phyloP scores from a whole-genome alignment of 176 grass and related monocot species.

The Phoenix roebelenii region DNA sequence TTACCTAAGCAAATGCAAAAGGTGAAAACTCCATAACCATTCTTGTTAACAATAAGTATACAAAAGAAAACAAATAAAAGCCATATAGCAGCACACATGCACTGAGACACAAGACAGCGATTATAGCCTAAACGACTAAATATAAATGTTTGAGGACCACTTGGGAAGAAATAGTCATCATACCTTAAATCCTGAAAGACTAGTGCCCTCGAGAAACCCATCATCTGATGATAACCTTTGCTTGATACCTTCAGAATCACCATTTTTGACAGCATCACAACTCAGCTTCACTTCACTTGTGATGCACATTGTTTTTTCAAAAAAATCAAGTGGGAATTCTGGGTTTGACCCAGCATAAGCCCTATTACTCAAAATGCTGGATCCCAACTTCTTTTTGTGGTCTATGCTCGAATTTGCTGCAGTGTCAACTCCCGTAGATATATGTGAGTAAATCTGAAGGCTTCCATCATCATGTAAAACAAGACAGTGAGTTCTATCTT shows the following conservation, averaged over 20 bases:
- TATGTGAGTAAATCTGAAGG: conserved; percentile 85
- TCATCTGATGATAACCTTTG: conserved; percentile 82
- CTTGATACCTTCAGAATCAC: conserved; percentile 86
- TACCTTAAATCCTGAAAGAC: conserved; percentile 84
- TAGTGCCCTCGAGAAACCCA: conserved; percentile 67
- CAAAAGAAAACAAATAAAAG: conserved; percentile 15
- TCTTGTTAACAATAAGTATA: neutral
- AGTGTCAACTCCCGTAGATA: conserved; percentile 48
- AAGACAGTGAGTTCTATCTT: conserved; percentile 92
- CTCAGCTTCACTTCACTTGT: conserved; percentile 73
- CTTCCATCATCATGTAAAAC: conserved; percentile 97
- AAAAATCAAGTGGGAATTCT: conserved; percentile 93
- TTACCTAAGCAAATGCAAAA: conserved; percentile 41
- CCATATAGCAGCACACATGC: too few relatives aligned
- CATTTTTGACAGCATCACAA: conserved; percentile 66
- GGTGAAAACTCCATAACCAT: conserved; percentile 1
- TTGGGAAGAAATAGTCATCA: conserved; percentile 7
- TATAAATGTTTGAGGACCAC: too few relatives aligned
- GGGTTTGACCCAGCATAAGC: conserved; percentile 59
- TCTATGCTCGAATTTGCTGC: conserved; percentile 36
- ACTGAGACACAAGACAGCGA: too few relatives aligned
- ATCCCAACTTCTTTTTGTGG: conserved; percentile 84
- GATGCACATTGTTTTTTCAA: conserved; percentile 83
- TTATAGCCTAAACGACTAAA: too few relatives aligned
- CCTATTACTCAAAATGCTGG: conserved; percentile 63